phyloP scores from a whole-genome alignment of 2,329 filamentous ascomycete genomes.

The Aspergillus sp. region DNA sequence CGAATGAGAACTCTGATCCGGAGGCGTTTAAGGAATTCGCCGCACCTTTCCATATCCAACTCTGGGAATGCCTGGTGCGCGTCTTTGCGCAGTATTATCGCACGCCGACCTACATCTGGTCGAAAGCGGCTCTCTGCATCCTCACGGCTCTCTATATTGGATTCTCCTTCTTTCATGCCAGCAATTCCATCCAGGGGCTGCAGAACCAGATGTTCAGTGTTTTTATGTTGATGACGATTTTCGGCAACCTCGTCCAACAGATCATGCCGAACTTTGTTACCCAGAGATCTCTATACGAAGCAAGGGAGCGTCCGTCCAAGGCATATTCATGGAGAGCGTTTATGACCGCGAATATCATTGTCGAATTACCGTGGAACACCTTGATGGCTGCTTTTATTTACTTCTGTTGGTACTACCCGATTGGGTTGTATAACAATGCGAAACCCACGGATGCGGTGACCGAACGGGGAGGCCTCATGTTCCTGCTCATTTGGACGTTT shows the following conservation, averaged over 20 bases:
- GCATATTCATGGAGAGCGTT: constrained; percentile 81
- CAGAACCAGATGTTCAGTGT: constrained; percentile 83
- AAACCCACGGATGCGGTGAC: neutral
- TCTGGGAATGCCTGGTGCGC: constrained; percentile 62
- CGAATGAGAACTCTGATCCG: constrained; percentile 50
- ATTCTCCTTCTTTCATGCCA: constrained; percentile 70
- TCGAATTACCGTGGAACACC: constrained; percentile 73
- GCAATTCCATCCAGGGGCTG: constrained; percentile 68
- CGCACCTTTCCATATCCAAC: constrained; percentile 63
- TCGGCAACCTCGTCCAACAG: constrained; percentile 51
- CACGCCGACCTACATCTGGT: constrained; percentile 77
- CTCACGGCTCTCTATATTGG: constrained; percentile 66
- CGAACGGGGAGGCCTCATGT: neutral
- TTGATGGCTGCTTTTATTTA: constrained; percentile 71
- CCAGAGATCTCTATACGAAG: constrained; percentile 78
- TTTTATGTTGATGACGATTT: constrained; percentile 65
- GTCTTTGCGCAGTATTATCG: constrained; percentile 87
- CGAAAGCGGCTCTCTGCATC: constrained; percentile 65
- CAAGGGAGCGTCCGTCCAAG: constrained; percentile 76
- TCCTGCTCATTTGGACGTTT: constrained; percentile 2
- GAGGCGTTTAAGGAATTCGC: constrained; percentile 69
- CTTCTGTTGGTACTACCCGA: constrained; percentile 79
- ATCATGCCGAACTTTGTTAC: constrained; percentile 77
- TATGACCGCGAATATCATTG: constrained; percentile 75
- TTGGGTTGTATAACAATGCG: constrained; percentile 33